These are phyloP conservation scores for Aspergillus sp. DNA, from an alignment of 2,329 filamentous ascomycete species.

Conservation along the genomic window DNA sequence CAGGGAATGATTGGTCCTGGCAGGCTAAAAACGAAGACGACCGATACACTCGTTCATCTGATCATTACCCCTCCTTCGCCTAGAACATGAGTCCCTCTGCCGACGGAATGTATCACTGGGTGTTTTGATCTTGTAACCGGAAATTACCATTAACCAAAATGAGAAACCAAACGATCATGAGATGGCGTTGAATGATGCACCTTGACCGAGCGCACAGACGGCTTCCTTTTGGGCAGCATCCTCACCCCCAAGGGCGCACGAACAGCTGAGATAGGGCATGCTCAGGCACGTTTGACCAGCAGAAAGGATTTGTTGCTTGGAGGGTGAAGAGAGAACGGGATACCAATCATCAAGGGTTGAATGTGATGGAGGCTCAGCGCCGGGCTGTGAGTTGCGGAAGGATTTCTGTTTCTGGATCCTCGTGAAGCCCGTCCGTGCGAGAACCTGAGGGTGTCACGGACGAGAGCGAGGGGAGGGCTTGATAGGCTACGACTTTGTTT, in stretches of 20 bases:
- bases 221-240: constrained; percentile 17
- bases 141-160: constrained; percentile 8
- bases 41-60: constrained; percentile 19
- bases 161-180: constrained; percentile 19
- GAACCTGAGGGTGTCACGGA: background rate
- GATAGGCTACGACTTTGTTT: constrained; percentile 6
- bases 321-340: background rate
- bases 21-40: constrained; percentile 9
- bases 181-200: constrained; percentile 16
- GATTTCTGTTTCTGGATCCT: constrained; percentile 1
- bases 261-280: constrained; percentile 7
- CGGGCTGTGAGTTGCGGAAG: background rate
- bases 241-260: constrained; percentile 3
- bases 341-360: constrained; percentile 16
- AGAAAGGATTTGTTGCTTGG: background rate
- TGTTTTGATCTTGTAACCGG: constrained; percentile 17
- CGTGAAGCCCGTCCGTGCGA: background rate
- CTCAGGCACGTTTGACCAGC: constrained; percentile 15
- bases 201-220: constrained; percentile 19
- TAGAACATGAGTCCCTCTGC: constrained; percentile 1
- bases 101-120: constrained; percentile 6
- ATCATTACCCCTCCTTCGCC: constrained; percentile 13
- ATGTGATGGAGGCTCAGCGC: constrained; percentile 12
- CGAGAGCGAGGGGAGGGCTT: background rate
- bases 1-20: constrained; percentile 17